Base-by-base conservation (phyloP, 257 asterid species). In the Thymus quinquecostatus region DNA sequence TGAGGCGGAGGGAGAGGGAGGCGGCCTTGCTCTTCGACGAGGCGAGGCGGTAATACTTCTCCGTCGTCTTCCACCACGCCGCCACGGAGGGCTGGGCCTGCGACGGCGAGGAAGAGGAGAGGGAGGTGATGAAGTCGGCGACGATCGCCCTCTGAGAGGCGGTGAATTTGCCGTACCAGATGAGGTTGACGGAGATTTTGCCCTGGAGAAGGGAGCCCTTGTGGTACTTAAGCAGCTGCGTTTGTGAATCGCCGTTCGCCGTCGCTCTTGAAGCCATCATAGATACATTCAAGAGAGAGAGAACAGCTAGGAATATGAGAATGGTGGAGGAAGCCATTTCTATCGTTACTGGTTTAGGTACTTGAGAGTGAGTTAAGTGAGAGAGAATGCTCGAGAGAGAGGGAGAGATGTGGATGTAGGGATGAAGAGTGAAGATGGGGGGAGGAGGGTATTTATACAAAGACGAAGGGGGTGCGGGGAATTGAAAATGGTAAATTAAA, bases 101-200 rank as follows among this genome's bases (percentile, higher is more conserved):
- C 7, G 83, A 5, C 1, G 83, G 60, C 6, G 76, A 3, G 0
- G 78, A 51, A 0, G 86, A 45, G 0, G 89, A 78, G 4, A 91
- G 77, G 0, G 96, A 91, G 47, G 86, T 64, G 43, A 91, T 70
- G 86, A 88, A 91, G 66, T 88, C 96, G 6, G 92, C 65, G 50
- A 91, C 75, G 34, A 91, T 82, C 1, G 95, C 85, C 58, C 82
- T 82, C 40, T 91, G 96, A 50, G 92, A 71, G 0, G 97, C 85
- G 47, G 80, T 83, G 85, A 88, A 88, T 7, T 84, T 82, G 10
- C 96, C 95, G 70, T 90, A 90, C 92, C 91, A 90, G 0, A 90
- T 84, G 6, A 88, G 67, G 40, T 88, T 88, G 1, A 90, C 75
- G 30, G 96, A 76, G 53, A 86, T 85, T 63, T 55, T 85, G 44